Evolutionary conservation across 2,329 filamentous ascomycete genomes (phyloP).

Genomic region (Aureobasidium sp.): DNA sequence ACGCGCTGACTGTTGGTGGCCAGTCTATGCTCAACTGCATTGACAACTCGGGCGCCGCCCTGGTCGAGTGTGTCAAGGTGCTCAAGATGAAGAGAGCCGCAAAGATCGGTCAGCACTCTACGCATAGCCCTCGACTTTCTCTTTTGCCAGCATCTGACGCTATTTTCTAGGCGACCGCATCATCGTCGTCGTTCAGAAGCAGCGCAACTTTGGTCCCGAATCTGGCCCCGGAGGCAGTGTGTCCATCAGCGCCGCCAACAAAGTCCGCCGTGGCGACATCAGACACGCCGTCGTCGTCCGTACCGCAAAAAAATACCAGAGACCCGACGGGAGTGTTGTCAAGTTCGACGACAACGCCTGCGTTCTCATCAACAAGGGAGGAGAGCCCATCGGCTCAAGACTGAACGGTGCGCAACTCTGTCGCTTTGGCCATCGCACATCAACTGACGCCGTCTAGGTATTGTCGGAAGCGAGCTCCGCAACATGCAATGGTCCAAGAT

Average conservation of each 20-base stretch:
- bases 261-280: conserved; percentile 93
- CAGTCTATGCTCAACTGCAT: conserved; percentile 98
- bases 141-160: not conserved
- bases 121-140: not conserved
- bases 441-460: conserved; percentile 40
- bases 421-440: not conserved
- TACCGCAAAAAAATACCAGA: conserved; percentile 76
- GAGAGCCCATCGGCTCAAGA: conserved; percentile 87
- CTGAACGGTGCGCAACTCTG: conserved; percentile 56
- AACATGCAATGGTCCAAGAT: conserved; percentile 98
- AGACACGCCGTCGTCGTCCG: conserved; percentile 92
- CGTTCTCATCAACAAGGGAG: conserved; percentile 92
- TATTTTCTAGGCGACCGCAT: conserved; percentile 71
- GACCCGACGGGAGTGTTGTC: conserved; percentile 80
- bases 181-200: conserved; percentile 95
- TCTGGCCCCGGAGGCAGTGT: conserved; percentile 63
- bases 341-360: conserved; percentile 98
- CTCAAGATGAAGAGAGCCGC: conserved; percentile 83
- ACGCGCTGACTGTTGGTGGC: not conserved
- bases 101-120: conserved; percentile 61
- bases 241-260: conserved; percentile 68
- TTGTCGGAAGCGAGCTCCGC: conserved; percentile 82
- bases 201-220: conserved; percentile 66
- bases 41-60: conserved; percentile 96
- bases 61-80: conserved; percentile 93